A percentile compares a stretch with the other conserved stretches of the same genome.
These are phyloP conservation scores for Verticillium albo-atrum DNA, from an alignment of 2,329 filamentous ascomycete species.

Conservation along the genomic window DNA sequence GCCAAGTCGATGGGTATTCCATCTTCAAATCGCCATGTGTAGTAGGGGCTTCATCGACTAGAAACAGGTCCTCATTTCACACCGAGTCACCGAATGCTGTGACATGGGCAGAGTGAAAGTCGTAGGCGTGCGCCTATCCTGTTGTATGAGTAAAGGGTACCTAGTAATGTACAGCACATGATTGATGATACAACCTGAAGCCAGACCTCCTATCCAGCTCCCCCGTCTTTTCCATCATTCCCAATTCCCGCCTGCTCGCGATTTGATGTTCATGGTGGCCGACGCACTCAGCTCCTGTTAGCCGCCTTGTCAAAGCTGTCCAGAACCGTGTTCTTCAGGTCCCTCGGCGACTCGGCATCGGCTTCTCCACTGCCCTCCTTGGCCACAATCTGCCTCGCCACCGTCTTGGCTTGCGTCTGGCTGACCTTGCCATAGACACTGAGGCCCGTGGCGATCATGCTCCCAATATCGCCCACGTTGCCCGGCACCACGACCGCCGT, in stretches of 20 bases:
- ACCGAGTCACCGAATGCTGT: too few species aligned
- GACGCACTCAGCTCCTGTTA: slow-evolving; percentile 1
- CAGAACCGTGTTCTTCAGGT: slow-evolving; percentile 33
- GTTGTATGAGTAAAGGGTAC: neutral
- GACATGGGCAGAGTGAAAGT: neutral
- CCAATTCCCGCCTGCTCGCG: neutral
- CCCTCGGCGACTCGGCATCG: slow-evolving; percentile 10
- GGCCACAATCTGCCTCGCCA: slow-evolving; percentile 46
- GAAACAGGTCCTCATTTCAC: too few species aligned
- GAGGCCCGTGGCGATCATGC: slow-evolving; percentile 95
- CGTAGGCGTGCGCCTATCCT: neutral
- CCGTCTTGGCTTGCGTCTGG: slow-evolving; percentile 67
- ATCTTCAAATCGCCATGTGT: too few species aligned
- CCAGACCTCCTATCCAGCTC: neutral
- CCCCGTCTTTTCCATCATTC: neutral
- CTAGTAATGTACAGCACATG: neutral
- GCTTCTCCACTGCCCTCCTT: slow-evolving; percentile 9
- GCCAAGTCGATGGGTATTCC: too few species aligned
- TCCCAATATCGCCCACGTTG: slow-evolving; percentile 91
- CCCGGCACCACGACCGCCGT: slow-evolving; percentile 94
- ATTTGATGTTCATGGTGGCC: neutral
- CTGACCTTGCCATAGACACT: slow-evolving; percentile 93
- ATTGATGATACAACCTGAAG: neutral
- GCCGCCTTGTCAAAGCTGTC: slow-evolving; percentile 33
- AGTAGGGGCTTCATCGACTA: too few species aligned